These are phyloP conservation scores for Malus fusca DNA, from an alignment of 306 rosid genomes.

Conservation along the genomic window DNA sequence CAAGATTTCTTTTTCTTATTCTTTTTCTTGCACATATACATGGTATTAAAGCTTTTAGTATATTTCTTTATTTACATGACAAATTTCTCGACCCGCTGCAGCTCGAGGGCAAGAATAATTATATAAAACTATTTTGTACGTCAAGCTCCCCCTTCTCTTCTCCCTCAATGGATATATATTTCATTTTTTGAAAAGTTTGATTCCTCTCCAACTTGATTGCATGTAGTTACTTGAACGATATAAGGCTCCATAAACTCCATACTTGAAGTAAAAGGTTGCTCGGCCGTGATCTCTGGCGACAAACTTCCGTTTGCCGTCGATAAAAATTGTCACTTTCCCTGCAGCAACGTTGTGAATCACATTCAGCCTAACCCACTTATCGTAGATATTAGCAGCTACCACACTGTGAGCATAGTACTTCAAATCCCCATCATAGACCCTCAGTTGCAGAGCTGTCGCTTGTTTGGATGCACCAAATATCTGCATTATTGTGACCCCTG, in stretches of 20 bases:
- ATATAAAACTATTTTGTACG: no score
- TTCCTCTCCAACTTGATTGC: constrained; percentile 21
- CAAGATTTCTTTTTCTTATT: no score
- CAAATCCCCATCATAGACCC: constrained; percentile 1
- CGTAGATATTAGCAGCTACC: neutral
- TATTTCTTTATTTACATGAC: no score
- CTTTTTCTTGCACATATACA: no score
- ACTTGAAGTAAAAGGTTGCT: constrained; percentile 10
- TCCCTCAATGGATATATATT: no score
- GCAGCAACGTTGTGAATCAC: constrained; percentile 14
- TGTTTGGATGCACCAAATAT: constrained; percentile 2
- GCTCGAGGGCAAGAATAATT: no score
- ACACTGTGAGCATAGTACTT: neutral
- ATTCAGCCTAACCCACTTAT: constrained; percentile 15
- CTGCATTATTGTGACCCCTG: constrained; percentile 13
- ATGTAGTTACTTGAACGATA: constrained; percentile 3
- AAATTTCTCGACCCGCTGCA: no score
- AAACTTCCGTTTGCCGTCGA: neutral
- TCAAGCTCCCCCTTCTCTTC: no score
- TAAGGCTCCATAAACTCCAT: constrained; percentile 12
- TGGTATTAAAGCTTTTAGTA: no score
- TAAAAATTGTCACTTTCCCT: neutral
- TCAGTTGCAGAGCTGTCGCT: constrained; percentile 4
- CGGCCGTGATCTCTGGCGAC: neutral
- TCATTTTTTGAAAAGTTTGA: neutral